A percentile compares a stretch with the other conserved stretches of the same genome.
phyloP scores from a whole-genome alignment of 305 asterid species.

The Petunia hybrid region DNA sequence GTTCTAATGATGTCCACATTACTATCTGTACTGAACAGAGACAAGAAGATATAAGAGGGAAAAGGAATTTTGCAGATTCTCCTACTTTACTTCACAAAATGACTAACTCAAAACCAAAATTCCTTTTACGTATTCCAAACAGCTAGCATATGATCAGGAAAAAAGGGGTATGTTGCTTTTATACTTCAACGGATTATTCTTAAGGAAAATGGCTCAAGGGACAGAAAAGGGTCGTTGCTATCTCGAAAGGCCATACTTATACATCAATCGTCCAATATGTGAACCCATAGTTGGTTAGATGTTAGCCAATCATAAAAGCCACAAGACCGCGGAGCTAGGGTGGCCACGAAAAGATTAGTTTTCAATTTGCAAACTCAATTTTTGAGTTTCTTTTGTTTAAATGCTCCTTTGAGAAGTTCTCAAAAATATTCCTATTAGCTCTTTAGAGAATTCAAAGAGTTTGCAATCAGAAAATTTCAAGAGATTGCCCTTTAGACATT shows the following conservation, averaged over 20 bases:
- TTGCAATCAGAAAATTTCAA: too few species aligned
- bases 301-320: too few species aligned
- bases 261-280: neutral
- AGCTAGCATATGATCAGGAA: neutral
- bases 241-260: neutral
- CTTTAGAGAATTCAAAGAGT: too few species aligned
- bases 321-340: too few species aligned
- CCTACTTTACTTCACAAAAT: neutral
- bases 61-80: slow-evolving; percentile 6
- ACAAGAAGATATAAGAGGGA: neutral
- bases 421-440: too few species aligned
- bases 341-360: too few species aligned
- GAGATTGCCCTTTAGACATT: too few species aligned
- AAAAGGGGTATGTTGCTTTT: neutral
- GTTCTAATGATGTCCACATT: slow-evolving; percentile 18
- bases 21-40: neutral
- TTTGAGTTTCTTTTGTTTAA: too few species aligned
- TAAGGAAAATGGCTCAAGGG: slow-evolving; percentile 24
- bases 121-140: neutral
- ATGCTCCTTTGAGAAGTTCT: too few species aligned
- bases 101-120: neutral
- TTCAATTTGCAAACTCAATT: too few species aligned
- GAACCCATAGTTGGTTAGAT: too few species aligned
- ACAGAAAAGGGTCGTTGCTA: neutral
- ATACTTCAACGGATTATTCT: neutral